Conservation (phyloP, 768 basidiomycete species). For the Mycena haematopus region DNA sequence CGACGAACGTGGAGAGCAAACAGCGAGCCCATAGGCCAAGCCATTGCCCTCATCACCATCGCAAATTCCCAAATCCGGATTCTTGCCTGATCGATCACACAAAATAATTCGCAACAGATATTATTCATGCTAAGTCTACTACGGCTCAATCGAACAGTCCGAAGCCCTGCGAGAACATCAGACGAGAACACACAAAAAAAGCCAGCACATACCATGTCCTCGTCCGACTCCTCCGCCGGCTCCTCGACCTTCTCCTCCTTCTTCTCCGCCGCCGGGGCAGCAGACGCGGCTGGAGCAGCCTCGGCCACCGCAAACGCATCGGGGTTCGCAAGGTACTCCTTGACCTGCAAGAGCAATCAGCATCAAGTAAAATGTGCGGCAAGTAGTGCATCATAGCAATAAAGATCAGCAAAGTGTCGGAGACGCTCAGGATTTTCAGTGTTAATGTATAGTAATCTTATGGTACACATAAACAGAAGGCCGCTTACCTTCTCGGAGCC, state of each 20-base stretch:
- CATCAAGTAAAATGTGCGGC: constrained; percentile 13
- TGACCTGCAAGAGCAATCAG: constrained; percentile 62
- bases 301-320: constrained; percentile 94
- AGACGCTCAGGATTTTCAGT: constrained; percentile 88
- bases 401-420: constrained; percentile 48
- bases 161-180: constrained; percentile 58
- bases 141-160: constrained; percentile 81
- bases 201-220: constrained; percentile 80
- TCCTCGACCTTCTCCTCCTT: constrained; percentile 82
- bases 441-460: constrained; percentile 52
- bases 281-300: constrained; percentile 63
- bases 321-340: constrained; percentile 97
- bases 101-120: neutral
- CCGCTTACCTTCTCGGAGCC: constrained; percentile 85
- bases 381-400: constrained; percentile 38
- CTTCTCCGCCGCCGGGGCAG: constrained; percentile 63
- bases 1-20: constrained; percentile 25
- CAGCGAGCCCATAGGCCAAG: neutral
- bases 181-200: neutral
- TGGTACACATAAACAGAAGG: constrained; percentile 21
- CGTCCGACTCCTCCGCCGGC: constrained; percentile 81
- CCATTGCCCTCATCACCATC: neutral
- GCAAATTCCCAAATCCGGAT: neutral
- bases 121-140: neutral
- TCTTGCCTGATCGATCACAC: neutral